Conservation (phyloP, 2,329 filamentous ascomycete species). For the Onygenales sp. region DNA sequence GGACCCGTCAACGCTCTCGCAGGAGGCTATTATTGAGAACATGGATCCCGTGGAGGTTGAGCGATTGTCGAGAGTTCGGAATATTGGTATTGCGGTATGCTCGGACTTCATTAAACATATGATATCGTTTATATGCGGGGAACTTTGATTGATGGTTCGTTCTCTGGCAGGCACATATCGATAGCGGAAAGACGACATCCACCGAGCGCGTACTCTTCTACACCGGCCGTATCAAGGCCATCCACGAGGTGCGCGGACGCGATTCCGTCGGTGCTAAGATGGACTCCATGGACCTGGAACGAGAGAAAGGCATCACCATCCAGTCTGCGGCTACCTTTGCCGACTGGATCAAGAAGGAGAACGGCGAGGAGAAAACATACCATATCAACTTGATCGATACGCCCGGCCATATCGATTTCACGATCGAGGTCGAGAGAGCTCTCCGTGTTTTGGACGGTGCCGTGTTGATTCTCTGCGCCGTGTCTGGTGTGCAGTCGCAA, state of each 20-base stretch:
- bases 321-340: constrained; percentile 97
- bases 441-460: constrained; percentile 91
- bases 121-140: constrained; percentile 1
- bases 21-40: constrained; percentile 64
- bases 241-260: constrained; percentile 85
- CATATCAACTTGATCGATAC: constrained; percentile 99
- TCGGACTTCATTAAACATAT: constrained; percentile 2
- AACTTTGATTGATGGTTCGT: neutral
- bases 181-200: constrained; percentile 94
- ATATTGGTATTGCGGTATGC: constrained; percentile 91
- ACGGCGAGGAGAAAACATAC: constrained; percentile 80
- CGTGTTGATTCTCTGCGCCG: constrained; percentile 96
- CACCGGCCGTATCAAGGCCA: constrained; percentile 90
- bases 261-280: constrained; percentile 97
- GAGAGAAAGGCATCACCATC: constrained; percentile 98
- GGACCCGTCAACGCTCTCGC: constrained; percentile 47
- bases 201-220: constrained; percentile 98
- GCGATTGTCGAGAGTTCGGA: constrained; percentile 72
- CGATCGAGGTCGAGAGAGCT: constrained; percentile 94
- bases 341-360: constrained; percentile 83
- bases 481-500: constrained; percentile 93
- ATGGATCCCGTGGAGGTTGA: constrained; percentile 70
- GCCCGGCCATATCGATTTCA: constrained; percentile 97
- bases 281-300: constrained; percentile 98
- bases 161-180: constrained; percentile 64